Conservation (phyloP, 2,329 filamentous ascomycete species). For the Trichoderma brevicompactum region DNA sequence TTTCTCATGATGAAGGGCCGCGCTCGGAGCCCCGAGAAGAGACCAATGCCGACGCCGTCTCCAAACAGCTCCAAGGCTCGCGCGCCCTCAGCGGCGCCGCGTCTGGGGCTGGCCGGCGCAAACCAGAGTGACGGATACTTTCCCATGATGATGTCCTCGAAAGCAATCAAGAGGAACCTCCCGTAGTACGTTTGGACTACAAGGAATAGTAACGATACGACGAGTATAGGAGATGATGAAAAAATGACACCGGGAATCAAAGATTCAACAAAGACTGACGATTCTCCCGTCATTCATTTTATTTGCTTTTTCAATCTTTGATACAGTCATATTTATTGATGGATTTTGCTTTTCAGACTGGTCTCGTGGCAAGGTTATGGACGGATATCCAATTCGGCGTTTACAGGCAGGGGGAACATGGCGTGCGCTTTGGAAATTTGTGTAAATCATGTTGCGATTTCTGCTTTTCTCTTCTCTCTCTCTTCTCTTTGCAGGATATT, state of each 20-base stretch:
- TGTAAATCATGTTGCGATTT: background rate
- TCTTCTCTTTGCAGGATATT: background rate
- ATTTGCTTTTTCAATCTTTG: background rate
- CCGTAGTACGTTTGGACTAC: background rate
- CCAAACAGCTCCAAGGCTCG: constrained; percentile 55
- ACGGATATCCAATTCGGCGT: constrained; percentile 20
- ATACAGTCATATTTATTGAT: background rate
- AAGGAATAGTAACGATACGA: background rate
- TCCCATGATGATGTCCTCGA: constrained; percentile 42
- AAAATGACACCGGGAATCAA: background rate
- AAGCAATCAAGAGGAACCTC: constrained; percentile 39
- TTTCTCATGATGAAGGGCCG: constrained; percentile 52
- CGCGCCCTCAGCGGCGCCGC: constrained; percentile 50
- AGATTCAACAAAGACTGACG: background rate
- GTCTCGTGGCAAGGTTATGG: background rate
- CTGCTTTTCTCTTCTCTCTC: background rate
- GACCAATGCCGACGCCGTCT: constrained; percentile 35
- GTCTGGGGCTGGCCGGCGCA: constrained; percentile 39
- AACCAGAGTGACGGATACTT: constrained; percentile 50
- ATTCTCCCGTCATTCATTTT: background rate
- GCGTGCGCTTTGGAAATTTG: constrained; percentile 1
- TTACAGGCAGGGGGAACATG: background rate
- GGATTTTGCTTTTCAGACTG: background rate
- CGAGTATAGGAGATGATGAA: background rate
- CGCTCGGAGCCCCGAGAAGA: constrained; percentile 42